Conservation (phyloP, 2,329 filamentous ascomycete genomes). For the Grosmannia huntii region DNA sequence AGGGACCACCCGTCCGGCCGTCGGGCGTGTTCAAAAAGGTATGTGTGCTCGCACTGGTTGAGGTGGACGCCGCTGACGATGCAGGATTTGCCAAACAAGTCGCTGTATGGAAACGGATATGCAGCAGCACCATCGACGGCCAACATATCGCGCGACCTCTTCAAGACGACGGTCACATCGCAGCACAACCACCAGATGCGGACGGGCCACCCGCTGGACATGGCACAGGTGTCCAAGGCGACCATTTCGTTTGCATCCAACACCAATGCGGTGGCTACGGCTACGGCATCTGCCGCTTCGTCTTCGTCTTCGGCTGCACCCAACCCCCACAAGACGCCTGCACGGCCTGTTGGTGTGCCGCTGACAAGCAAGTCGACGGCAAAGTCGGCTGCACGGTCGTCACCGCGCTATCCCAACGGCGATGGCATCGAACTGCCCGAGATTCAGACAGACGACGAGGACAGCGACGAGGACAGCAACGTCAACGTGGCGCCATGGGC, state of each 20-base stretch:
- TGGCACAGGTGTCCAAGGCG: conserved; percentile 79
- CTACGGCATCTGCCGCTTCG: neutral
- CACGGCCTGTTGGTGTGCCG: conserved; percentile 35
- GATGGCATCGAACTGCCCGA: conserved; percentile 88
- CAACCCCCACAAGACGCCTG: conserved; percentile 53
- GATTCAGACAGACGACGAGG: conserved; percentile 88
- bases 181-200: conserved; percentile 56
- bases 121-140: conserved; percentile 44
- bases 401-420: conserved; percentile 76
- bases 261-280: conserved; percentile 1
- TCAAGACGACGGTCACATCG: conserved; percentile 52
- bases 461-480: conserved; percentile 43
- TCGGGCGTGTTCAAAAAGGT: conserved; percentile 61
- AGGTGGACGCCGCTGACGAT: neutral
- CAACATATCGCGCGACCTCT: conserved; percentile 41
- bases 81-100: conserved; percentile 49
- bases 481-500: conserved; percentile 65
- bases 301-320: neutral
- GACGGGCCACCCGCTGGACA: conserved; percentile 59
- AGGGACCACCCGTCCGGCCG: conserved; percentile 74
- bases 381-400: conserved; percentile 52
- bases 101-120: conserved; percentile 48
- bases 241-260: conserved; percentile 78
- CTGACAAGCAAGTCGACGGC: conserved; percentile 33
- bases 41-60: conserved; percentile 20